These are phyloP conservation scores for Aspergillus taichungensis DNA, from an alignment of 495 filamentous ascomycete genomes.

Conservation along the genomic window DNA sequence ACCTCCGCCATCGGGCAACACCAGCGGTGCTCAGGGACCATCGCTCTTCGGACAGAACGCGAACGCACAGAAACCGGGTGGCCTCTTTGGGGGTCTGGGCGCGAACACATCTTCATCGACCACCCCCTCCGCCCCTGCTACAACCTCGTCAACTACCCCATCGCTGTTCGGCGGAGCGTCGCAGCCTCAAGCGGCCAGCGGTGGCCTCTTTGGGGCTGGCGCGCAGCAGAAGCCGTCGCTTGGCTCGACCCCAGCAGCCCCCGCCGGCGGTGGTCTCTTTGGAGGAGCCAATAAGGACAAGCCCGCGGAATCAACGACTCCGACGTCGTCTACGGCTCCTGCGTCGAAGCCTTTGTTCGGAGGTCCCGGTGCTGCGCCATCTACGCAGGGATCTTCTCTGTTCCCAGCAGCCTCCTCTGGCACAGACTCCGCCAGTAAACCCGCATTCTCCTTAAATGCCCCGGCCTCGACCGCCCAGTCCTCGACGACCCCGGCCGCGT, in stretches of 20 bases:
- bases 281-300: conserved; percentile 25
- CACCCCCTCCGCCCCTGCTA: conserved; percentile 7
- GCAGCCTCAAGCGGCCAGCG: conserved; percentile 20
- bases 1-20: conserved; percentile 41
- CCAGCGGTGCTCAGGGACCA: conserved; percentile 14
- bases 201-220: conserved; percentile 26
- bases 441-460: conserved; percentile 22
- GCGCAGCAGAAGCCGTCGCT: conserved; percentile 26
- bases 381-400: conserved; percentile 24
- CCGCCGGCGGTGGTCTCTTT: conserved; percentile 30
- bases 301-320: conserved; percentile 32
- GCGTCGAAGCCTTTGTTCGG: conserved; percentile 24
- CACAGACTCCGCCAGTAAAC: conserved; percentile 20
- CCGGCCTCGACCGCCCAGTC: conserved; percentile 18
- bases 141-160: conserved; percentile 16
- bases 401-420: conserved; percentile 28
- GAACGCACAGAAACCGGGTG: conserved; percentile 22
- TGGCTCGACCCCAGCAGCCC: conserved; percentile 17
- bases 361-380: conserved; percentile 11
- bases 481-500: conserved; percentile 22
- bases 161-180: conserved; percentile 17
- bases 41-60: conserved; percentile 21
- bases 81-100: conserved; percentile 25
- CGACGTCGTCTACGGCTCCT: conserved; percentile 19
- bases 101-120: conserved; percentile 11